Evolutionary conservation across 352 stramenopile species (phyloP).

Genomic region (Phytophthora europaea): DNA sequence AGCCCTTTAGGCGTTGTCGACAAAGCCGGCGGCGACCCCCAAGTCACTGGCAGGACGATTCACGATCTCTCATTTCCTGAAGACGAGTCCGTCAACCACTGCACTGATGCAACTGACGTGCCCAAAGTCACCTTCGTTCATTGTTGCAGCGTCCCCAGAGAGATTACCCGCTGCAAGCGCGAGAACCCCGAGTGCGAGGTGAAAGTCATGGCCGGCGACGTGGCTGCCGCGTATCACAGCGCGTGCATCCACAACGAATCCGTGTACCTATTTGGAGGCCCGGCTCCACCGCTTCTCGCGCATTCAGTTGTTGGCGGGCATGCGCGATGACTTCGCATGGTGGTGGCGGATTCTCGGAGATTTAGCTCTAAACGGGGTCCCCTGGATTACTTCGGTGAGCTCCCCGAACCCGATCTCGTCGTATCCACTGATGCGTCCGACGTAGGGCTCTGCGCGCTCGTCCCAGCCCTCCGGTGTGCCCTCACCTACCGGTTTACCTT

Average conservation of each 20-base stretch:
- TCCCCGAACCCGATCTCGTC: not conserved
- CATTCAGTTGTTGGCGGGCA: not conserved
- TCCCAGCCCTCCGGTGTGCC: not conserved
- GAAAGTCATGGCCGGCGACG: slow-evolving; percentile 17
- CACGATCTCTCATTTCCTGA: slow-evolving; percentile 2
- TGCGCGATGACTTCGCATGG: slow-evolving; percentile 1
- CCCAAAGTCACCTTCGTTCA: slow-evolving; percentile 5
- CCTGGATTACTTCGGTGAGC: not conserved
- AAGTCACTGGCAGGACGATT: not conserved
- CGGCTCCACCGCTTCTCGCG: not conserved
- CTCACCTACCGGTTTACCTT: not conserved
- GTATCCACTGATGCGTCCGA: slow-evolving; percentile 6
- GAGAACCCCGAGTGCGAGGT: not conserved
- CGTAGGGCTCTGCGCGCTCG: not conserved
- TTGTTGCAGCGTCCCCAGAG: not conserved
- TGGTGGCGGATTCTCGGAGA: not conserved
- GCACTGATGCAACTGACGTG: not conserved
- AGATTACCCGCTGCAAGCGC: not conserved
- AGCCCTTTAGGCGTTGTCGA: not conserved
- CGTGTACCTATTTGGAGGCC: slow-evolving; percentile 5
- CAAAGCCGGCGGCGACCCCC: too few species aligned
- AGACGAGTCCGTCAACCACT: not conserved
- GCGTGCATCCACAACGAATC: slow-evolving; percentile 4
- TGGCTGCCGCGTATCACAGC: slow-evolving; percentile 22
- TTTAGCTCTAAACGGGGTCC: not conserved